Conservation (phyloP, 2,329 filamentous ascomycete species). For the Xylariomycetidae sp. region DNA sequence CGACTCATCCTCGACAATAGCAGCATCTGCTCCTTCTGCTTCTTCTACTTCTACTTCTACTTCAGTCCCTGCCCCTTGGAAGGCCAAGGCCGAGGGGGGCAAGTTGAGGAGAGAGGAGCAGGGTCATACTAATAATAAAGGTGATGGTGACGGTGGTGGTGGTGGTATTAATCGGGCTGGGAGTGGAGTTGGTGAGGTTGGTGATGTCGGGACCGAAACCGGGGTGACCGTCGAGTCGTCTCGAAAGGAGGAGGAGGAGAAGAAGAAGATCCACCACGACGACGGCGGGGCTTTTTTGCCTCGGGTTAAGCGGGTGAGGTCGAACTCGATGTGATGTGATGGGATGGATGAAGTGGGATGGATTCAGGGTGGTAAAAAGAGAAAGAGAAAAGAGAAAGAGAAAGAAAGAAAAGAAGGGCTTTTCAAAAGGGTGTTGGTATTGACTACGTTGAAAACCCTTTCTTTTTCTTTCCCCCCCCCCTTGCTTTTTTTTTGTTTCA, state of each 20-base stretch:
- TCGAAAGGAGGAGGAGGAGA: conserved; percentile 5
- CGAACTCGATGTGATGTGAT: conserved; percentile 31
- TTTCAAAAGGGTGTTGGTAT: too few species aligned
- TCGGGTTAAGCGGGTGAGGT: conserved; percentile 36
- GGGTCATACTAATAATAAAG: background rate
- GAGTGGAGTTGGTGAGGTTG: conserved; percentile 7
- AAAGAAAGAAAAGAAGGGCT: too few species aligned
- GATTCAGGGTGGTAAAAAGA: too few species aligned
- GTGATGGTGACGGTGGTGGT: conserved; percentile 1
- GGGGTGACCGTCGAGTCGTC: too few species aligned
- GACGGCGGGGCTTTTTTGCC: too few species aligned
- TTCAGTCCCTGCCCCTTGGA: conserved; percentile 5
- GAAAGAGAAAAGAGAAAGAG: too few species aligned
- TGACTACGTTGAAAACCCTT: too few species aligned
- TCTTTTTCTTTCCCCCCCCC: too few species aligned
- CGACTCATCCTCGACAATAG: conserved; percentile 20
- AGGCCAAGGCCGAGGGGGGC: conserved; percentile 1
- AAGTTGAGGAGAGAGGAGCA: background rate
- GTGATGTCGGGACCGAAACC: too few species aligned
- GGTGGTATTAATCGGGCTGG: conserved; percentile 8
- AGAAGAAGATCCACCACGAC: too few species aligned
- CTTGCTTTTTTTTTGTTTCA: too few species aligned
- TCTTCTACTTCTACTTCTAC: conserved; percentile 3
- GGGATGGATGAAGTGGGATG: background rate
- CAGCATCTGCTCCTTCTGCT: conserved; percentile 3